These are phyloP conservation scores for Scleroderma bovista DNA, from an alignment of 768 basidiomycete genomes.

Conservation along the genomic window DNA sequence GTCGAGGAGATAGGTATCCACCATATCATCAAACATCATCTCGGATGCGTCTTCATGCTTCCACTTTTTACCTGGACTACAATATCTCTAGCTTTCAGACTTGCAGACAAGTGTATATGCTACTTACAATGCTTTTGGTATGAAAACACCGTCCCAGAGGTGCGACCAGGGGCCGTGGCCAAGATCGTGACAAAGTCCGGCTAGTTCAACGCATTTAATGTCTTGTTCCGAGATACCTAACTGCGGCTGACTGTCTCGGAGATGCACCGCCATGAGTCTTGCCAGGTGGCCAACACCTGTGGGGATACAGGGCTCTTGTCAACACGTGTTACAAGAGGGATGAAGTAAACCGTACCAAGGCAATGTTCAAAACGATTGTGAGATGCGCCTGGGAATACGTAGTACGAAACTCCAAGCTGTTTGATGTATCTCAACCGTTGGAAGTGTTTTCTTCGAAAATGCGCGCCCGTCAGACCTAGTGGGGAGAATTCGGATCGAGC, in stretches of 20 bases:
- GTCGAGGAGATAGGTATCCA: conserved; percentile 48
- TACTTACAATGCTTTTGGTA: conserved; percentile 61
- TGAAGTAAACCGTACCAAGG: conserved; percentile 45
- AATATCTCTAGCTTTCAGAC: no score
- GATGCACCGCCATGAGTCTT: conserved; percentile 51
- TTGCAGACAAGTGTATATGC: background rate
- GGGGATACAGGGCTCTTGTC: conserved; percentile 1
- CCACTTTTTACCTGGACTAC: conserved; percentile 54
- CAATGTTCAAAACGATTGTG: conserved; percentile 84
- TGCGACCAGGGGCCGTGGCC: conserved; percentile 87
- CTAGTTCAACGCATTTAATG: conserved; percentile 70
- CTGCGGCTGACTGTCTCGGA: conserved; percentile 52
- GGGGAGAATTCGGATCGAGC: background rate
- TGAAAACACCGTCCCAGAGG: conserved; percentile 74
- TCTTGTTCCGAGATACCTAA: conserved; percentile 68
- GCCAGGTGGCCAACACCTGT: conserved; percentile 74
- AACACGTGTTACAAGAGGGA: background rate
- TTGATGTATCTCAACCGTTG: conserved; percentile 74
- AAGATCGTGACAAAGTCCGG: conserved; percentile 80
- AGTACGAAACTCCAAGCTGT: conserved; percentile 72
- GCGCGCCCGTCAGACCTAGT: background rate
- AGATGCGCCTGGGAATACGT: conserved; percentile 72
- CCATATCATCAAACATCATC: conserved; percentile 74
- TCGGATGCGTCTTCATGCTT: conserved; percentile 75
- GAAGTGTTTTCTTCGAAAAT: conserved; percentile 56